phyloP scores from a whole-genome alignment of 306 rosid genomes.

The Neltuma alba region DNA sequence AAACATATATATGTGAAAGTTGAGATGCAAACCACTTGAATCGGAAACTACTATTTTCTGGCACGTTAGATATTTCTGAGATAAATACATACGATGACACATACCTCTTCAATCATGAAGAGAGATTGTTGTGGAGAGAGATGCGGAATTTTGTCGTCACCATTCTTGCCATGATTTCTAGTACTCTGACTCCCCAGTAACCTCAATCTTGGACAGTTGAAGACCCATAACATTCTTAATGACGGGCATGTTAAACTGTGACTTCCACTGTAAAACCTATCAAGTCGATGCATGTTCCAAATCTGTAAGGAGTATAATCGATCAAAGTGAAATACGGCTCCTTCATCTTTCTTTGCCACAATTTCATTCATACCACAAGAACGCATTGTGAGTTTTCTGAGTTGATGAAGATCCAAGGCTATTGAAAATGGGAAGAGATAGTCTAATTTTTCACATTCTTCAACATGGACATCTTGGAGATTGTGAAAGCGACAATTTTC shows the following conservation, averaged over 20 bases:
- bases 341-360: not conserved
- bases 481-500: not conserved
- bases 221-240: not conserved
- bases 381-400: not conserved
- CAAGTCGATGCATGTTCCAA: not conserved
- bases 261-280: not conserved
- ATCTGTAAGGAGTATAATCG: not conserved
- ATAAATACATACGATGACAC: not conserved
- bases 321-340: not conserved
- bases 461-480: not conserved
- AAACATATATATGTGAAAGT: not conserved
- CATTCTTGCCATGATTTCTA: not conserved
- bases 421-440: not conserved
- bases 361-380: not conserved
- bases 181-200: not conserved
- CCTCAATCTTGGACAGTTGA: not conserved
- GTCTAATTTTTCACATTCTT: not conserved
- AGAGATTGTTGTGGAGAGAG: not conserved
- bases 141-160: not conserved
- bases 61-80: not conserved
- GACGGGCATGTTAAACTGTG: not conserved
- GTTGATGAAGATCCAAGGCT: not conserved
- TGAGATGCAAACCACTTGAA: not conserved
- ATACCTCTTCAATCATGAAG: not conserved
- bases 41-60: not conserved